Conservation (phyloP, 1,139 yeast genomes). For the Yamadazyma diospyri region DNA sequence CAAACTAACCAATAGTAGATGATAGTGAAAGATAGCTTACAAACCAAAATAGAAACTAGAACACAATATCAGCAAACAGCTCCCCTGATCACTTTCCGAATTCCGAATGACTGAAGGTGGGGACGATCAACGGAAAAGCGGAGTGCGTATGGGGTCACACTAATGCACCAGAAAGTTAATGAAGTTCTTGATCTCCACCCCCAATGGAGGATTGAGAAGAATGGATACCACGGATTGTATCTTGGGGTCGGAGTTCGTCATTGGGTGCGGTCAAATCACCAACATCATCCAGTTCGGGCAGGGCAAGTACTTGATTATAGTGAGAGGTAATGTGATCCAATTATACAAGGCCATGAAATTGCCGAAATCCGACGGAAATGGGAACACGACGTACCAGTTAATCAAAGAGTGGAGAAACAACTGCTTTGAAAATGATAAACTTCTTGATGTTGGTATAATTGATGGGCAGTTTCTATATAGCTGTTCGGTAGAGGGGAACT, state of each 20-base stretch:
- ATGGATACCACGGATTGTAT: not conserved
- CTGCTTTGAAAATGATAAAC: constrained; percentile 12
- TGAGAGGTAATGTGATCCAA: constrained; percentile 30
- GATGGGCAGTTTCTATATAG: constrained; percentile 34
- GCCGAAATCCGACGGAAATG: no score
- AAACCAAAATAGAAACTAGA: no score
- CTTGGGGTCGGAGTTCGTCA: constrained; percentile 7
- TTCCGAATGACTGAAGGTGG: no score
- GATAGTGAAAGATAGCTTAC: no score
- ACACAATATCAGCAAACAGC: no score
- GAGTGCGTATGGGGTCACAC: no score
- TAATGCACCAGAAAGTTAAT: no score
- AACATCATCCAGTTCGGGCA: constrained; percentile 12
- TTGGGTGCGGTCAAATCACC: constrained; percentile 5
- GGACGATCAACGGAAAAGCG: no score
- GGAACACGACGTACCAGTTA: constrained; percentile 20
- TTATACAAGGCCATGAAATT: constrained; percentile 20
- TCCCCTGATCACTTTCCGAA: no score
- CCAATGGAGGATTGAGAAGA: constrained; percentile 7
- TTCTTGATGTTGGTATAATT: constrained; percentile 26
- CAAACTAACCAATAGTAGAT: no score
- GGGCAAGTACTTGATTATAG: constrained; percentile 23
- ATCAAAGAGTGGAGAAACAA: constrained; percentile 39
- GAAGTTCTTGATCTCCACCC: constrained; percentile 8
- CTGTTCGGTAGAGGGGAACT: constrained; percentile 43